phyloP scores from a whole-genome alignment of 1,284 basidiomycete genomes.

The Macrocybe sp. region DNA sequence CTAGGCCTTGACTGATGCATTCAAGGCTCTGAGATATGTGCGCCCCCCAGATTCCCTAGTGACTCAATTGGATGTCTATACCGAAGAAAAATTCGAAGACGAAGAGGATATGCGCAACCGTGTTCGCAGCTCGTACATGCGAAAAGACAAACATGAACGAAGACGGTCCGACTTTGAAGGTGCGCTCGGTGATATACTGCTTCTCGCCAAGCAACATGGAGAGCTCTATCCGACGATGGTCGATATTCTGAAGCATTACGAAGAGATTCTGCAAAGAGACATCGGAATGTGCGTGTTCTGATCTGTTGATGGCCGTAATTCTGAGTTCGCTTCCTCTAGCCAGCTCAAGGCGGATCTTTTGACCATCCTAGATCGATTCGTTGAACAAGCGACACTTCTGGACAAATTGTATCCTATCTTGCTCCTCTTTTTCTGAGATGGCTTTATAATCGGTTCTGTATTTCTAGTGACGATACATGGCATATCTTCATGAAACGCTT shows the following conservation, averaged over 20 bases:
- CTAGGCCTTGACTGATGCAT: not conserved
- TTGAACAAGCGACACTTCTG: slow-evolving; percentile 56
- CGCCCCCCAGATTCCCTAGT: slow-evolving; percentile 71
- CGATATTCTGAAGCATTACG: slow-evolving; percentile 50
- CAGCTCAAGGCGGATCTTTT: slow-evolving; percentile 61
- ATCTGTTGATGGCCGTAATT: slow-evolving; percentile 5
- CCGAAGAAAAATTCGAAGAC: slow-evolving; percentile 87
- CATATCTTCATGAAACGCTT: slow-evolving; percentile 57
- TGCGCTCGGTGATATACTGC: slow-evolving; percentile 50
- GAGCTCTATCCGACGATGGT: slow-evolving; percentile 53
- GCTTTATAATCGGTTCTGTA: not conserved
- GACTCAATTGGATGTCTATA: slow-evolving; percentile 76
- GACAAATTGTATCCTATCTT: slow-evolving; percentile 52
- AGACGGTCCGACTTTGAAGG: slow-evolving; percentile 44
- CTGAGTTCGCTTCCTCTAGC: slow-evolving; percentile 26
- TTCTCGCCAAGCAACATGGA: slow-evolving; percentile 51
- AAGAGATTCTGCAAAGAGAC: slow-evolving; percentile 53
- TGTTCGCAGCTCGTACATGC: slow-evolving; percentile 39
- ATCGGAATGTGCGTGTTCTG: slow-evolving; percentile 37
- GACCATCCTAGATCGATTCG: slow-evolving; percentile 60
- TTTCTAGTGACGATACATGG: slow-evolving; percentile 59
- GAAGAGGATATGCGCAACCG: slow-evolving; percentile 77
- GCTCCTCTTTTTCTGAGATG: not conserved
- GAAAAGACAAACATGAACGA: slow-evolving; percentile 28
- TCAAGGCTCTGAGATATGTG: slow-evolving; percentile 67